A percentile compares a stretch with the other conserved stretches of the same genome.
Conservation (phyloP, 495 filamentous ascomycete genomes). For the Oidiodendron maius region DNA sequence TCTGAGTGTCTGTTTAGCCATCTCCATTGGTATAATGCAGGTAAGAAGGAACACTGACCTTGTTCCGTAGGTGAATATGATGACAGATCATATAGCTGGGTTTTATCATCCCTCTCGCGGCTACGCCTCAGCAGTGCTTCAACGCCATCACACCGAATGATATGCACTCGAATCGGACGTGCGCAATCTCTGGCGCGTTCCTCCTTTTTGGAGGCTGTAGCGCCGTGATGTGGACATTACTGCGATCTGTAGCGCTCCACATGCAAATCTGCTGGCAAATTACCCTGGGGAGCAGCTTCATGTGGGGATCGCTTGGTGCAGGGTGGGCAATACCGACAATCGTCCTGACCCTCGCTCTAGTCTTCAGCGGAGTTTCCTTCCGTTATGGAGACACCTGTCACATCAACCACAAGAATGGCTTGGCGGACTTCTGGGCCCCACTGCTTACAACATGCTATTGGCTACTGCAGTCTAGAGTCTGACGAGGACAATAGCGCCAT, state of each 20-base stretch:
- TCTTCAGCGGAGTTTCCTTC: slow-evolving; percentile 88
- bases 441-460: slow-evolving; percentile 62
- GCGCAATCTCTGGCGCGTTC: slow-evolving; percentile 83
- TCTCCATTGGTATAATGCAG: slow-evolving; percentile 69
- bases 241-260: slow-evolving; percentile 86
- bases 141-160: slow-evolving; percentile 90
- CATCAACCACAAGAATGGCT: slow-evolving; percentile 24
- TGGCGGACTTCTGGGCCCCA: slow-evolving; percentile 83
- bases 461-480: not conserved
- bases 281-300: slow-evolving; percentile 81
- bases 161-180: slow-evolving; percentile 75
- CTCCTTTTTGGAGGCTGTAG: slow-evolving; percentile 79
- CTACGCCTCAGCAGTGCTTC: slow-evolving; percentile 75
- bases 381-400: slow-evolving; percentile 80
- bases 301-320: slow-evolving; percentile 72
- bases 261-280: slow-evolving; percentile 98
- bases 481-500: not conserved
- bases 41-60: no score
- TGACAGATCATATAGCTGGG: slow-evolving; percentile 51
- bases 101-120: slow-evolving; percentile 85
- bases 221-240: slow-evolving; percentile 81
- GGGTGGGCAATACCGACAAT: slow-evolving; percentile 81
- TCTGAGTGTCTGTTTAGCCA: slow-evolving; percentile 76
- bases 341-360: slow-evolving; percentile 65
- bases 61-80: slow-evolving; percentile 1